Evolutionary conservation across 1,284 basidiomycete genomes (phyloP), one percentile per base, ranked within the genome.

Genomic region (Peniophora sp.): DNA sequence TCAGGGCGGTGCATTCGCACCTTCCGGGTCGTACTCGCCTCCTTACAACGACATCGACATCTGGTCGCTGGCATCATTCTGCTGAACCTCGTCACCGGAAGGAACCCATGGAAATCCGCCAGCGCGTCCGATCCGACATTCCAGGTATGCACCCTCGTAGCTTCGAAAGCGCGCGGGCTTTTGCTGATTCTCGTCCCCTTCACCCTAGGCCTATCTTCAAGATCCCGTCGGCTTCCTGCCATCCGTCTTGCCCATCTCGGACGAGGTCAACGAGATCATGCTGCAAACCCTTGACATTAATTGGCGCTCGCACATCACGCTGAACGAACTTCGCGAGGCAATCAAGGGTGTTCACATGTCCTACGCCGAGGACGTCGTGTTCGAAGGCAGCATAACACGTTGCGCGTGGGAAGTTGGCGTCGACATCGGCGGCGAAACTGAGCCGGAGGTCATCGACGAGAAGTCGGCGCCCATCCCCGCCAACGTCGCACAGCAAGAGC

Each of bases 101-200:
- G 94, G 53, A 97, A 98, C 62, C 96, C 96, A 20, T 99, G 97
- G 97, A 92, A 93, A 70, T 93, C 92, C 44, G 96, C 97, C n/a
- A 88, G 86, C 55, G 71, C 75, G 12, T 74, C 78, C 54, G 87
- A 88, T 62, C 83, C 82, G 50, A 87, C 85, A 6, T 89, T 88
- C 73, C 79, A 81, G 64, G 27, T 32, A 32, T 32, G 27, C 12
- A 32, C 27, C 5, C n/a, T n/a, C n/a, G n/a, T n/a, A n/a, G n/a
- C 27, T 32, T 32, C 12, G 6, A 6, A 5, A 32, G 5, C 27
- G 27, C 27, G 27, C 27, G 6, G 12, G 27, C 12, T 5, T 5
- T 32, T 12, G 27, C 27, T 32, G 27, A 32, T 12, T 32, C 12
- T 32, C 27, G 27, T 12, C 5, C 27, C 27, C 5, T 32, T 5